A percentile compares a stretch with the other conserved stretches of the same genome.
Evolutionary conservation across 23 red algal species (phyloP).

Genomic region (Pyropia yezoensis): DNA sequence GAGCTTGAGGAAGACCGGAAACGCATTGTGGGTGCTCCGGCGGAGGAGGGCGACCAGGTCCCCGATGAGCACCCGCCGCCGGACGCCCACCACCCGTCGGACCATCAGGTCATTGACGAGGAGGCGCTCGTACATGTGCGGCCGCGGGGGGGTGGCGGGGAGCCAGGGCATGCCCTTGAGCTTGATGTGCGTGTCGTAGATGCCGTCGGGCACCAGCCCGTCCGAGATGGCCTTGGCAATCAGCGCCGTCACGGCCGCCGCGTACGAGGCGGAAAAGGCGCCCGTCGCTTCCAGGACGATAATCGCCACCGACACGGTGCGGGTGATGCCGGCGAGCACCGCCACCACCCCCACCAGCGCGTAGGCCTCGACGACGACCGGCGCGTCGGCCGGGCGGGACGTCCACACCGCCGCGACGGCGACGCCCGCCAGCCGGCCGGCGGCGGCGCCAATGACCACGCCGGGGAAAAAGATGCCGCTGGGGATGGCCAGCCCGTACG

Average conservation of each 20-base stretch:
- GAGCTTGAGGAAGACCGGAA: constrained; percentile 52
- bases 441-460: constrained; percentile 47
- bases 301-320: constrained; percentile 53
- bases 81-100: constrained; percentile 34
- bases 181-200: constrained; percentile 70
- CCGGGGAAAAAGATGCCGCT: constrained; percentile 67
- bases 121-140: constrained; percentile 42
- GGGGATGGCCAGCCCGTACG: constrained; percentile 62
- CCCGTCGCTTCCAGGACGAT: constrained; percentile 53
- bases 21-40: constrained; percentile 38
- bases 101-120: constrained; percentile 48
- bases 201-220: constrained; percentile 28
- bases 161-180: constrained; percentile 81
- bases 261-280: constrained; percentile 23
- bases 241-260: constrained; percentile 36
- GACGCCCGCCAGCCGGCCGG: constrained; percentile 39
- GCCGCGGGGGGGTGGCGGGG: constrained; percentile 9
- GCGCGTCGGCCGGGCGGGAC: constrained; percentile 6
- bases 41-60: constrained; percentile 23
- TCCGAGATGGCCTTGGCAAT: constrained; percentile 50
- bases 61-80: constrained; percentile 13
- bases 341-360: constrained; percentile 52
- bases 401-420: constrained; percentile 26
- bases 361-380: constrained; percentile 24
- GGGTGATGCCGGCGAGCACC: constrained; percentile 40